A percentile compares a stretch with the other conserved stretches of the same genome.
Conservation (phyloP, 2,329 filamentous ascomycete species). For the Fusarium succisae region DNA sequence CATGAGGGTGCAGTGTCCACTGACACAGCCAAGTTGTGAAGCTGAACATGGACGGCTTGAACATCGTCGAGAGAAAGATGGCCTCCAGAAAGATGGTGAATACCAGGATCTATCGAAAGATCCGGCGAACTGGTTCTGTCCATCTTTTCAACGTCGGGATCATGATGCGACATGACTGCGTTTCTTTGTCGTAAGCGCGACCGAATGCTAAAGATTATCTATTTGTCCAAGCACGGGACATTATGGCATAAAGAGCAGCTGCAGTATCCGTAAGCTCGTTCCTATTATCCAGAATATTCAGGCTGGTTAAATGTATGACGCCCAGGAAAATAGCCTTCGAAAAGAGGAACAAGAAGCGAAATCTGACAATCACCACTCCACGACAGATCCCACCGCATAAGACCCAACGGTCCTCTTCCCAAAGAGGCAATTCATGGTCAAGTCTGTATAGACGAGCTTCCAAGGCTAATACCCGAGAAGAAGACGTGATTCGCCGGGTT, state of each 20-base stretch:
- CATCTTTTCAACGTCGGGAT: constrained; percentile 45
- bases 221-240: constrained; percentile 26
- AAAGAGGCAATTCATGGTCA: constrained; percentile 7
- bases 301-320: constrained; percentile 26
- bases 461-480: constrained; percentile 20
- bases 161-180: constrained; percentile 25
- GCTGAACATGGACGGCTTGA: constrained; percentile 62
- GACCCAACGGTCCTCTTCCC: background rate
- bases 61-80: constrained; percentile 61
- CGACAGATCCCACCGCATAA: background rate
- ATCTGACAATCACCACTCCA: background rate
- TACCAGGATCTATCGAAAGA: constrained; percentile 39
- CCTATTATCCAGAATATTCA: background rate
- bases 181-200: background rate
- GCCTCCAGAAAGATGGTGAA: constrained; percentile 42
- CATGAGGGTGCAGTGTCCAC: constrained; percentile 68
- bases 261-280: background rate
- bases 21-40: constrained; percentile 63
- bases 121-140: constrained; percentile 48
- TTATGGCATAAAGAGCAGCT: background rate
- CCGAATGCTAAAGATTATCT: constrained; percentile 7
- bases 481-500: constrained; percentile 11
- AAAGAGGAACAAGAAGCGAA: background rate
- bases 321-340: background rate
- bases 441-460: constrained; percentile 18